These are phyloP conservation scores for Aspergillus sclerotiicarbonarius DNA, from an alignment of 495 filamentous ascomycete genomes.

Conservation along the genomic window DNA sequence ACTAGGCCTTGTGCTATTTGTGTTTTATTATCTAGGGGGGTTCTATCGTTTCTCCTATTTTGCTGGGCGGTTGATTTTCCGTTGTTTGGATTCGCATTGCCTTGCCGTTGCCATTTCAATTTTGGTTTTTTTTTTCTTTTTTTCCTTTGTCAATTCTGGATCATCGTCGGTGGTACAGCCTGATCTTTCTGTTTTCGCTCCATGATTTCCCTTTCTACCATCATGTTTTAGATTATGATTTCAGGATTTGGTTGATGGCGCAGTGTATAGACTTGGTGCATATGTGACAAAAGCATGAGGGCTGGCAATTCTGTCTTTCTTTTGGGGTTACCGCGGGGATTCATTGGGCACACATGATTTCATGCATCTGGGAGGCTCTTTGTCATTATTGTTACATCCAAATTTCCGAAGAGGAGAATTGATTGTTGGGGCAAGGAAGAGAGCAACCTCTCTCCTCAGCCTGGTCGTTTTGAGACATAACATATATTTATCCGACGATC, in stretches of 20 bases:
- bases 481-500: background rate
- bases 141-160: constrained; percentile 7
- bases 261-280: constrained; percentile 29
- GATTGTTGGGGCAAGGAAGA: constrained; percentile 2
- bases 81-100: constrained; percentile 17
- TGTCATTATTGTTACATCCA: constrained; percentile 22
- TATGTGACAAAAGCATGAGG: constrained; percentile 26
- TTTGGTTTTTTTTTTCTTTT: constrained; percentile 16
- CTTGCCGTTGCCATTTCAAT: background rate
- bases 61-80: constrained; percentile 1
- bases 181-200: constrained; percentile 12
- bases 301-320: constrained; percentile 16
- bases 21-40: constrained; percentile 10
- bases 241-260: constrained; percentile 24
- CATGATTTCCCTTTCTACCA: constrained; percentile 12
- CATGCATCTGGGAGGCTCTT: constrained; percentile 45
- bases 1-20: background rate
- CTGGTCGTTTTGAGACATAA: background rate
- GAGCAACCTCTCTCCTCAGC: background rate
- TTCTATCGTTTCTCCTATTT: constrained; percentile 13
- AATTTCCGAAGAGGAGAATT: constrained; percentile 15
- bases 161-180: background rate
- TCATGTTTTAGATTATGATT: constrained; percentile 26
- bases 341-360: constrained; percentile 28
- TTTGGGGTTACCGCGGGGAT: constrained; percentile 25